Conservation (phyloP, 2,329 filamentous ascomycete species). For the Pseudogymnoascus sp. region DNA sequence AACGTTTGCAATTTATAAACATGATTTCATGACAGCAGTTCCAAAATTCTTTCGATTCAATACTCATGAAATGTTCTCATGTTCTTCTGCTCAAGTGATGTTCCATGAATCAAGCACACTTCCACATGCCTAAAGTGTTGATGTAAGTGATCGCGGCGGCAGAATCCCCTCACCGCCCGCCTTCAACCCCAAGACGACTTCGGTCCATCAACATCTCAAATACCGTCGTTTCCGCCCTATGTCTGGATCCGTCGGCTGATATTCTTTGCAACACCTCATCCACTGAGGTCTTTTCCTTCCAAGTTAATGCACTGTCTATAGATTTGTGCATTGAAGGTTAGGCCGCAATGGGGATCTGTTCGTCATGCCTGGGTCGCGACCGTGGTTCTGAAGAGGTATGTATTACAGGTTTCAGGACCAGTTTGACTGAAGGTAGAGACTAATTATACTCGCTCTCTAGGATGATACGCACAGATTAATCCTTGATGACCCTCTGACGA, state of each 20-base stretch:
- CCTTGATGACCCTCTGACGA: slow-evolving; percentile 50
- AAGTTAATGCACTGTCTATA: not conserved
- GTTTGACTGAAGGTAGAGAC: slow-evolving; percentile 9
- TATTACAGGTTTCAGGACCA: slow-evolving; percentile 7
- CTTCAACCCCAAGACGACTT: not conserved
- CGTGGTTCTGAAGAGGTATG: slow-evolving; percentile 47
- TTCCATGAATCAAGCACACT: not conserved
- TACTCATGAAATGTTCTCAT: not conserved
- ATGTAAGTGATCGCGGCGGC: not conserved
- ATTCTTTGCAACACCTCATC: slow-evolving; percentile 2
- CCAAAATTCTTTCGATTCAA: not conserved
- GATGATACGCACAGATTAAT: slow-evolving; percentile 40
- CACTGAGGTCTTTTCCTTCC: not conserved
- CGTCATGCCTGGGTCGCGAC: slow-evolving; percentile 49
- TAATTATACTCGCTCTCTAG: slow-evolving; percentile 12
- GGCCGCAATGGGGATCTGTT: slow-evolving; percentile 48
- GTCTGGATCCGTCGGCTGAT: not conserved
- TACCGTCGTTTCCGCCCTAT: not conserved
- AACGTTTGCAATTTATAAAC: not conserved
- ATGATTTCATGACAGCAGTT: not conserved
- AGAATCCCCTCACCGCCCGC: not conserved
- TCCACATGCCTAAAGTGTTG: not conserved
- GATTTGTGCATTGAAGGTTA: not conserved
- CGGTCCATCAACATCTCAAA: not conserved
- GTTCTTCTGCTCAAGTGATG: not conserved